A percentile compares a stretch with the other conserved stretches of the same genome.
Evolutionary conservation across 805 yeast genomes (phyloP).

Genomic region (Candida fluviatilis): DNA sequence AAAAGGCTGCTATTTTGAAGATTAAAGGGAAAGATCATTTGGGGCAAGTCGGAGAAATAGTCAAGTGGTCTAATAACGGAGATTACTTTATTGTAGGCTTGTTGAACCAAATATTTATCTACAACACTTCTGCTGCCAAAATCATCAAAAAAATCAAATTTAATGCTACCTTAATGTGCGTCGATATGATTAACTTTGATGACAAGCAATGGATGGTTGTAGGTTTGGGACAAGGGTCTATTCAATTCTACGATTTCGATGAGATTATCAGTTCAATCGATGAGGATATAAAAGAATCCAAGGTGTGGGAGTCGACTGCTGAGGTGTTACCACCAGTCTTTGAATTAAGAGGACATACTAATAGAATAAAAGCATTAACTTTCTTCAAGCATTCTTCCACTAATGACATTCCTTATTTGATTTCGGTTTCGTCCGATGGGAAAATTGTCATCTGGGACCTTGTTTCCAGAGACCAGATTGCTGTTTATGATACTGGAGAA

Average conservation of each 20-base stretch:
- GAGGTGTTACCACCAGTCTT: conserved; percentile 45
- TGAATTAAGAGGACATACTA: conserved; percentile 73
- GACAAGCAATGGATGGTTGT: conserved; percentile 55
- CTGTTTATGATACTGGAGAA: conserved; percentile 88
- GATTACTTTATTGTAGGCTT: conserved; percentile 73
- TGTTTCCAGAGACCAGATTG: conserved; percentile 68
- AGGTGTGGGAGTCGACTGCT: conserved; percentile 20
- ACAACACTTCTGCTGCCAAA: conserved; percentile 58
- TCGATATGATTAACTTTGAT: conserved; percentile 47
- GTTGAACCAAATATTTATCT: conserved; percentile 59
- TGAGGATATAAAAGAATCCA: conserved; percentile 19
- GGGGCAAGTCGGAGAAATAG: conserved; percentile 61
- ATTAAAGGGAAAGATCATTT: conserved; percentile 63
- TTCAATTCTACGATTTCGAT: conserved; percentile 51
- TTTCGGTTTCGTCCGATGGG: conserved; percentile 91
- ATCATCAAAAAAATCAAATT: conserved; percentile 51
- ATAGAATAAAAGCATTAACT: conserved; percentile 77
- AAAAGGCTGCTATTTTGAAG: conserved; percentile 83
- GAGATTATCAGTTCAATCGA: conserved; percentile 15
- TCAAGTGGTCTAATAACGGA: conserved; percentile 68
- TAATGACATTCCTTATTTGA: conserved; percentile 43
- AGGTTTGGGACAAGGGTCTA: conserved; percentile 69
- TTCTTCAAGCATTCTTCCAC: conserved; percentile 42
- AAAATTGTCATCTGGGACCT: conserved; percentile 86
- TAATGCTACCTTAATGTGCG: conserved; percentile 60